phyloP scores from a whole-genome alignment of 352 stramenopile species.

The Elongisporangium anandrum region DNA sequence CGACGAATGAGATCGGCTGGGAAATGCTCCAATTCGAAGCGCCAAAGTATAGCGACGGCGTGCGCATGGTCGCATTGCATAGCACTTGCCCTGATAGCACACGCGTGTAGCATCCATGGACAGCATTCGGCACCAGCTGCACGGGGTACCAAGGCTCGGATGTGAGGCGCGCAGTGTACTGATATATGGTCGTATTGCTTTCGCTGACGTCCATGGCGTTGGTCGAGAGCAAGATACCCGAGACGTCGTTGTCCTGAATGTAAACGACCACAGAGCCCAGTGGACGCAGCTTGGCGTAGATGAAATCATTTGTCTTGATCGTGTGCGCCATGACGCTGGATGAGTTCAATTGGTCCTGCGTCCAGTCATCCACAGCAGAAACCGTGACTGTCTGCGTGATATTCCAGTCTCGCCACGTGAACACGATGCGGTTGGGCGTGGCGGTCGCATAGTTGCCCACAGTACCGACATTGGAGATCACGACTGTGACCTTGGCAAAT shows the following conservation, averaged over 20 bases:
- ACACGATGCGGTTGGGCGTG: conserved; percentile 30
- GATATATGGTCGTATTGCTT: conserved; percentile 31
- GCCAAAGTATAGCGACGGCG: conserved; percentile 43
- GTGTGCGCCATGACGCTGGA: conserved; percentile 48
- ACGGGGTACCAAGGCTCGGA: conserved; percentile 68
- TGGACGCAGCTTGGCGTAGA: conserved; percentile 44
- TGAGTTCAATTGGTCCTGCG: conserved; percentile 39
- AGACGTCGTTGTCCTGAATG: conserved; percentile 64
- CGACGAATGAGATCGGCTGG: conserved; percentile 50
- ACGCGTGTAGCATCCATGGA: conserved; percentile 48
- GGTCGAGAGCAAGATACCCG: conserved; percentile 49
- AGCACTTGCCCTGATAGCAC: conserved; percentile 18
- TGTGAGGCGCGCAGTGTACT: conserved; percentile 45
- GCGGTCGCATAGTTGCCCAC: conserved; percentile 39
- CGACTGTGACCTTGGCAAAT: conserved; percentile 59
- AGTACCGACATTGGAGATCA: conserved; percentile 38
- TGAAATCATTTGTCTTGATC: conserved; percentile 58
- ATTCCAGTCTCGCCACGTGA: conserved; percentile 75
- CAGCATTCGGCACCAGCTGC: conserved; percentile 35
- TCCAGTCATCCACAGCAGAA: conserved; percentile 53
- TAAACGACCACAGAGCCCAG: conserved; percentile 39
- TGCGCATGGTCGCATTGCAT: conserved; percentile 61
- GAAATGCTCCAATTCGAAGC: conserved; percentile 57
- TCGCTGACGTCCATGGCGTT: conserved; percentile 27
- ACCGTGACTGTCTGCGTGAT: conserved; percentile 45